Conservation (phyloP, 2,329 filamentous ascomycete genomes). For the Fusarium sp. region DNA sequence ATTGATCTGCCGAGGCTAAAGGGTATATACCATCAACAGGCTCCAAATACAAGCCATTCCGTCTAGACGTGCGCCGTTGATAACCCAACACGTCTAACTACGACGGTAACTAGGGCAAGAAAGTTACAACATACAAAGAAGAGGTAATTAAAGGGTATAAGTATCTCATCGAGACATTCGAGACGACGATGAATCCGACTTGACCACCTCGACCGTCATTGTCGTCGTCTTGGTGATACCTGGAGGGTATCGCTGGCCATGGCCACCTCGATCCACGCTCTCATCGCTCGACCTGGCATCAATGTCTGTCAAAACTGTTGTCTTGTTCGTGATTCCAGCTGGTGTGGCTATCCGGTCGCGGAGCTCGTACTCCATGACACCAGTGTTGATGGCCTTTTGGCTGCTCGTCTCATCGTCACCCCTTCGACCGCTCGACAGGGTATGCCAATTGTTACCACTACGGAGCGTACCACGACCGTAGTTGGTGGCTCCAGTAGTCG, state of each 20-base stretch:
- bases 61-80: background rate
- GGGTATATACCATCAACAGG: background rate
- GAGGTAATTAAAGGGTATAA: background rate
- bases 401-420: conserved; percentile 44
- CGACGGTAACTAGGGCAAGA: background rate
- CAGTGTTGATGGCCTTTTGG: conserved; percentile 44
- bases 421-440: conserved; percentile 36
- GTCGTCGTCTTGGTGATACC: conserved; percentile 47
- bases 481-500: conserved; percentile 38
- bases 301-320: conserved; percentile 36
- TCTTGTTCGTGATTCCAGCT: conserved; percentile 17
- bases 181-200: background rate
- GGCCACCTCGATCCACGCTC: conserved; percentile 24
- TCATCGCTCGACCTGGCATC: conserved; percentile 44
- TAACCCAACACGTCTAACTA: background rate
- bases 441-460: conserved; percentile 41
- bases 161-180: background rate
- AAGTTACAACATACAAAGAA: background rate
- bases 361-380: conserved; percentile 44
- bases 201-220: conserved; percentile 42
- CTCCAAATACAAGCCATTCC: background rate
- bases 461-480: conserved; percentile 43
- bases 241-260: background rate
- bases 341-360: conserved; percentile 31
- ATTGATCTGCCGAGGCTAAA: background rate